Evolutionary conservation across 352 stramenopile species (phyloP).

Genomic region (Phytophthora palmivora): DNA sequence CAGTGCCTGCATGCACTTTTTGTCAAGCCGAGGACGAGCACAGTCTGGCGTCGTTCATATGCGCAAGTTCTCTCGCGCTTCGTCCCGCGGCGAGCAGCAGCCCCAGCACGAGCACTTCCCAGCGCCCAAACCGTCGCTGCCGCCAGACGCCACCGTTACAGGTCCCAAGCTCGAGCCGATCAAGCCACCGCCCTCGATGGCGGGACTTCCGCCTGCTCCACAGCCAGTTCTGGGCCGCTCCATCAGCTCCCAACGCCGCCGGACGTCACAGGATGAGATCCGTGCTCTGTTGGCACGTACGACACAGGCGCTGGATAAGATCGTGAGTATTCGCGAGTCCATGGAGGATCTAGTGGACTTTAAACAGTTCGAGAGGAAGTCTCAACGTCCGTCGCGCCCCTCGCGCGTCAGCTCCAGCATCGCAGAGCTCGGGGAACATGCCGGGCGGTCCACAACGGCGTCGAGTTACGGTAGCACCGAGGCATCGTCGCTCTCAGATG

Average conservation of each 20-base stretch:
- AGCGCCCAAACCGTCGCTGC: constrained; percentile 16
- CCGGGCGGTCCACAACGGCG: constrained; percentile 26
- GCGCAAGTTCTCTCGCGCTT: constrained; percentile 40
- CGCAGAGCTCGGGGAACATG: constrained; percentile 35
- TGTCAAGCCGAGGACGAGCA: constrained; percentile 15
- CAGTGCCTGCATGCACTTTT: constrained; percentile 16
- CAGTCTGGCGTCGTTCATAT: constrained; percentile 24
- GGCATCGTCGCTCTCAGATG: constrained; percentile 50
- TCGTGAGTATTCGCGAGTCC: constrained; percentile 84
- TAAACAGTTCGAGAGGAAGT: constrained; percentile 73
- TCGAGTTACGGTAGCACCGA: constrained; percentile 72
- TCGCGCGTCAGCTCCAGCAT: constrained; percentile 45
- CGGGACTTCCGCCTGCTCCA: constrained; percentile 15
- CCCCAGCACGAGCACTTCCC: constrained; percentile 6
- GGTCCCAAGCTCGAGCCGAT: constrained; percentile 42
- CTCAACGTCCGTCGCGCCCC: constrained; percentile 30
- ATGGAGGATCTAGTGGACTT: constrained; percentile 87
- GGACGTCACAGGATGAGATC: constrained; percentile 77
- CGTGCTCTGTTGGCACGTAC: constrained; percentile 74
- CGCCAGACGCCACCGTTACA: constrained; percentile 17
- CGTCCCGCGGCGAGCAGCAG: constrained; percentile 22
- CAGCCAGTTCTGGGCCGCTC: constrained; percentile 7
- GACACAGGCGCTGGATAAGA: constrained; percentile 76
- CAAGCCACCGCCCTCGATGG: constrained; percentile 29
- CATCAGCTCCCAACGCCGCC: constrained; percentile 10